Evolutionary conservation across 2,329 filamentous ascomycete genomes (phyloP).

Genomic region (Fusarium miscanthi): DNA sequence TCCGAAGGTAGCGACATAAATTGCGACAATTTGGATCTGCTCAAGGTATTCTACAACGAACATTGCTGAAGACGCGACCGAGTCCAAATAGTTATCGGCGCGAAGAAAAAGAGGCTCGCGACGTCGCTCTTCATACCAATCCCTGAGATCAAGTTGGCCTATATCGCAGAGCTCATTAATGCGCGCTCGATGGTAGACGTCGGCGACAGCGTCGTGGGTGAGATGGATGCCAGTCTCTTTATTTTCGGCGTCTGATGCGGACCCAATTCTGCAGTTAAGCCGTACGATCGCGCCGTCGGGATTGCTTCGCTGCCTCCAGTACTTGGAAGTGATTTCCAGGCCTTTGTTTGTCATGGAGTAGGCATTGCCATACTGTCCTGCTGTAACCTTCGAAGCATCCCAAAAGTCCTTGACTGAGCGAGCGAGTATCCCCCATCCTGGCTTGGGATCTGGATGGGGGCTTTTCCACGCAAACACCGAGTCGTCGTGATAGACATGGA

Average conservation of each 20-base stretch:
- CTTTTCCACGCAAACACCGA: background rate
- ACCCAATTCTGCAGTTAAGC: background rate
- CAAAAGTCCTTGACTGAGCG: background rate
- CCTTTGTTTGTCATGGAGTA: background rate
- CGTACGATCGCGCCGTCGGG: background rate
- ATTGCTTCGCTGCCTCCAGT: background rate
- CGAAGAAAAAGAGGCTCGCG: background rate
- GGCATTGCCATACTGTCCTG: background rate
- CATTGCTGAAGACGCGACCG: accelerated
- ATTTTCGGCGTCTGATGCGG: background rate
- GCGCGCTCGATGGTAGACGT: background rate
- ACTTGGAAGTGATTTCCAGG: background rate
- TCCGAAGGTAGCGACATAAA: background rate
- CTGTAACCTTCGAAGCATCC: background rate
- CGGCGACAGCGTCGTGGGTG: background rate
- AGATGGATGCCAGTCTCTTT: background rate
- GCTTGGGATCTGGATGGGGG: background rate
- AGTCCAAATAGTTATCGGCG: background rate
- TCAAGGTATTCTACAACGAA: background rate
- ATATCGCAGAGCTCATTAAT: background rate
- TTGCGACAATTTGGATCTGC: background rate
- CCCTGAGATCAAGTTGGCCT: accelerated
- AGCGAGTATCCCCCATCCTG: background rate
- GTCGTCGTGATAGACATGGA: background rate
- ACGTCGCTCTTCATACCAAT: background rate